Base-by-base conservation (phyloP, 2,329 filamentous ascomycete species). In the Gyromitra esculenta region DNA sequence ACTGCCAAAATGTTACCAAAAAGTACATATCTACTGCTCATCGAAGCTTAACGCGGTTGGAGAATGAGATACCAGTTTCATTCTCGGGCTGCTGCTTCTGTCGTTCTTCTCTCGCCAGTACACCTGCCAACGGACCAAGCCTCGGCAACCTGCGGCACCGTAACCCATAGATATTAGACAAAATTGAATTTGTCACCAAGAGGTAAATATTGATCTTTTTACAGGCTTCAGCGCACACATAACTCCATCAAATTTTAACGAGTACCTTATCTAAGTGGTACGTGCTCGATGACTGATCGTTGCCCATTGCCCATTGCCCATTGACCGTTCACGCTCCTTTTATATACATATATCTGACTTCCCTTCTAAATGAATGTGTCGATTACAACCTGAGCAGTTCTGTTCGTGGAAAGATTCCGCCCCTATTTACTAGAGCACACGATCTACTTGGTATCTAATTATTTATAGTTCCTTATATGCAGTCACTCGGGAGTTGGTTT, bases 51-150 rank as follows among this genome's bases (percentile, higher is more conserved):
- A 52, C n/a, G 48, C n/a, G 25, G 31, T 39, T 31, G 57, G 39
- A 45, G 37, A 21, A 6, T 5, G 48, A 13, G 21, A 15, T 45
- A 9, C 39, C 35, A 43, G 57, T 45, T 45, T 59, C 18, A 35
- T 45, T n/a, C 13, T 8, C 39, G 37, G 48, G n/a, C 56, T 63
- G 21, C 11, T 63, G 41, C 18, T 9, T 5, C 43, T 25, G 8
- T 21, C 18, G 13, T 13, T 15, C 11, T 65, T 65, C 62, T 54
- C n/a, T 37, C 43, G 11, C n/a, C n/a, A 18, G 63, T 66, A 21
- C 5, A 41, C 9, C 31, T 56, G 35, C 9, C 25, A n/a, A 35
- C 25, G 18, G n/a, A 18, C 4, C n/a, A 41, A 45, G 18, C 9
- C 48, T 48, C 54, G 15, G 57, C 5, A 6, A 8, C 15, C 50